A percentile compares a stretch with the other conserved stretches of the same genome.
Evolutionary conservation across 1,284 basidiomycete species (phyloP).

Genomic region (Pterulicium gracile): DNA sequence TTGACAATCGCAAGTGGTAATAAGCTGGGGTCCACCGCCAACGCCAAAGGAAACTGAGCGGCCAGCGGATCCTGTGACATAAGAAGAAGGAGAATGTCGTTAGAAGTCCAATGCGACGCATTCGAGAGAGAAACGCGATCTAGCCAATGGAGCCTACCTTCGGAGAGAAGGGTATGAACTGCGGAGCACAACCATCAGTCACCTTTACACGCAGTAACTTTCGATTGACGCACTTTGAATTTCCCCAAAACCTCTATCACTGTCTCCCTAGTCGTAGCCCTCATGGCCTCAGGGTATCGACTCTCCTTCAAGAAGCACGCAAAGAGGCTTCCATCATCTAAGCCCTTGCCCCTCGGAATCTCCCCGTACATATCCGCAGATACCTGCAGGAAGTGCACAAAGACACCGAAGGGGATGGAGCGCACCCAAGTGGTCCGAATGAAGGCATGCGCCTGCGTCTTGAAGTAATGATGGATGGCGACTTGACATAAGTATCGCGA

Average conservation of each 20-base stretch:
- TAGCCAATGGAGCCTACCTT: conserved; percentile 45
- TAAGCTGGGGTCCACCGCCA: conserved; percentile 65
- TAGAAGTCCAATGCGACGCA: no score
- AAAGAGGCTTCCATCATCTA: conserved; percentile 63
- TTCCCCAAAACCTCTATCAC: conserved; percentile 55
- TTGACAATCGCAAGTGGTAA: conserved; percentile 59
- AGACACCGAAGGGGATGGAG: conserved; percentile 44
- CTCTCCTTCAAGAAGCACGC: conserved; percentile 54
- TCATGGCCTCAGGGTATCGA: no score
- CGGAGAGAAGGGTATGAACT: conserved; percentile 69
- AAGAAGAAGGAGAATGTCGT: no score
- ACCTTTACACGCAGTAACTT: conserved; percentile 10
- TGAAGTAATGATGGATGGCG: conserved; percentile 66
- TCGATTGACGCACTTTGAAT: conserved; percentile 40
- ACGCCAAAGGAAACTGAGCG: conserved; percentile 60
- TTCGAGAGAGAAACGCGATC: no score
- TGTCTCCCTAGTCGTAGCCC: conserved; percentile 44
- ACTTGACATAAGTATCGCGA: conserved; percentile 69
- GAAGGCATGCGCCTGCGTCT: conserved; percentile 49
- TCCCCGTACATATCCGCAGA: conserved; percentile 48
- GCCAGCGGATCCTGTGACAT: conserved; percentile 55
- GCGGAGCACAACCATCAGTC: no score
- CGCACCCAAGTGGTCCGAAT: conserved; percentile 65
- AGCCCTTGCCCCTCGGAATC: conserved; percentile 48
- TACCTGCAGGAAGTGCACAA: conserved; percentile 49